phyloP scores from a whole-genome alignment of 164 flowering plant species.

The Vitis amurensis region DNA sequence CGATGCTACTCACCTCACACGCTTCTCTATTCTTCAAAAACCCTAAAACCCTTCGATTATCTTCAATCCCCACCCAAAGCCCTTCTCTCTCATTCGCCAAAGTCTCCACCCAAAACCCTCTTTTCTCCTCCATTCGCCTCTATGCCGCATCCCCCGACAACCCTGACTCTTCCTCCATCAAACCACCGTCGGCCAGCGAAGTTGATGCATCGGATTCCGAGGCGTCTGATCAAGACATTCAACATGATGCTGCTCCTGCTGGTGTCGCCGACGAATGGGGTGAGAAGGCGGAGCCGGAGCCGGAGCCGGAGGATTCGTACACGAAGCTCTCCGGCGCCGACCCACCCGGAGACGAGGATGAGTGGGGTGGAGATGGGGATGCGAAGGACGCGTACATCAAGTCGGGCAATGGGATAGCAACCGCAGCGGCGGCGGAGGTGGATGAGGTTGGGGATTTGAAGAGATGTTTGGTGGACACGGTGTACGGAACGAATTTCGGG shows the following conservation, averaged over 20 bases:
- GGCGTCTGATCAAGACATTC: no score
- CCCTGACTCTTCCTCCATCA: not conserved
- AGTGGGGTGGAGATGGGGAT: constrained; percentile 56
- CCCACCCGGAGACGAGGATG: constrained; percentile 70
- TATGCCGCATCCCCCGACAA: constrained; percentile 12
- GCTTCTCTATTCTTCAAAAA: constrained; percentile 14
- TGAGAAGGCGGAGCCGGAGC: constrained; percentile 51
- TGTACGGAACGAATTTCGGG: constrained; percentile 79
- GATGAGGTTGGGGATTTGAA: constrained; percentile 55
- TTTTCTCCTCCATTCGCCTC: constrained; percentile 13
- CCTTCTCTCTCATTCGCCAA: constrained; percentile 9
- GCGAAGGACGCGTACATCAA: constrained; percentile 14
- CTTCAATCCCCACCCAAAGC: constrained; percentile 1
- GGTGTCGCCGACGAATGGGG: constrained; percentile 74
- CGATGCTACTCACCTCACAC: constrained; percentile 21
- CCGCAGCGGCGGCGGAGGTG: constrained; percentile 16
- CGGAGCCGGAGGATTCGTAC: constrained; percentile 29
- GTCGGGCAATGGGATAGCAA: constrained; percentile 27
- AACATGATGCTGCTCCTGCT: not conserved
- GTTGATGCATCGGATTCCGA: not conserved
- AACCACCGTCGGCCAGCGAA: not conserved
- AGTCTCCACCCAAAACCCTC: constrained; percentile 1
- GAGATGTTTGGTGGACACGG: constrained; percentile 73
- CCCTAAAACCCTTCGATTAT: constrained; percentile 12
- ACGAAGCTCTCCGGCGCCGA: constrained; percentile 51